Base-by-base conservation (phyloP, 1,139 yeast genomes). In the Nadsonia starkeyi-henricii region DNA sequence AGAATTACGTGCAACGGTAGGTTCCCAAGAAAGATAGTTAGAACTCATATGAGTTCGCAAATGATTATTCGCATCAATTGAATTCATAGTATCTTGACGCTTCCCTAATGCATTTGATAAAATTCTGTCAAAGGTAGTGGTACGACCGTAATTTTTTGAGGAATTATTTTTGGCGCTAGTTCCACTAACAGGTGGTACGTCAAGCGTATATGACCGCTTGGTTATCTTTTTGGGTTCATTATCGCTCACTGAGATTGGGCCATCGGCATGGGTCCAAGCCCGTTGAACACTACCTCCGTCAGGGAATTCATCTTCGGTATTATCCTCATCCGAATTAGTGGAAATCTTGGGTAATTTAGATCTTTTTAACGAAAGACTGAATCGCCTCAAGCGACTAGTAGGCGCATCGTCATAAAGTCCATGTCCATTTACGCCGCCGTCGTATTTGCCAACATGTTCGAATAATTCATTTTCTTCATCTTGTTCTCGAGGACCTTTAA, bases 1-100 rank as follows among this genome's bases (percentile, higher is more conserved):
- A 1, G 98, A 91, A 64, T 93, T 93, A 62, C 97, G 76, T n/a
- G 96, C 98, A 45, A 93, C 75, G 0, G 88, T 86, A 0, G 98
- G 97, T 26, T 75, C 76, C 89, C 95, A 89, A 0, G 96, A 86
- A 42, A 91, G 69, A 58, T 89, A 91, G 53, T 65, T 64, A 2
- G 69, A 58, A 18, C 62, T 61, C 70, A 66, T 66, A 13, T 56
- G 53, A 7, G 57, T 48, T 7, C 50, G 50, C 50, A 20, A 42
- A 43, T n/a, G n/a, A 42, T 12, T 41, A 41, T 23, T 43, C 36
- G 17, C 30, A 37, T 2, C 43, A 50, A 7, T 37, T 30, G 3
- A 42, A 37, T 3, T 36, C 48, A n/a, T 20, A 23, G 39, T 46
- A 30, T 15, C 47, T 45, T 28, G 42, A 20, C 21, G 30, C 15